A percentile compares a stretch with the other conserved stretches of the same genome.
phyloP scores from a whole-genome alignment of 139 green algal genomes.

The Chlamydomonas sp. region DNA sequence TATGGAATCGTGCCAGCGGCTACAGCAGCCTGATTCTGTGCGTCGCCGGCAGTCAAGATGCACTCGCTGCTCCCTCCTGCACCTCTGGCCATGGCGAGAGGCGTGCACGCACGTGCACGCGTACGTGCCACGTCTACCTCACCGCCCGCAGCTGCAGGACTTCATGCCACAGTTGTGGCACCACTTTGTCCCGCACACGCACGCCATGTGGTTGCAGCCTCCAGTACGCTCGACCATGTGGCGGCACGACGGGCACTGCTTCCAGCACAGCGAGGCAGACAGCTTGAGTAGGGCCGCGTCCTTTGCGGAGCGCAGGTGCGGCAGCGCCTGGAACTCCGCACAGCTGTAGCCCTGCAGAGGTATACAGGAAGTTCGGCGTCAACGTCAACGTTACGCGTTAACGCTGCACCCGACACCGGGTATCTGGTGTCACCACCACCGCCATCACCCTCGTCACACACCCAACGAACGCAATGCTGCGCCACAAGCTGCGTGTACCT shows the following conservation, averaged over 20 bases:
- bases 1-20: too few species aligned
- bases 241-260: slow-evolving; percentile 38
- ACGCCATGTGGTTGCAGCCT: slow-evolving; percentile 48
- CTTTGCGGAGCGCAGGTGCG: slow-evolving; percentile 28
- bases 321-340: slow-evolving; percentile 39
- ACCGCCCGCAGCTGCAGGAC: slow-evolving; percentile 19
- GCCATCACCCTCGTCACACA: too few species aligned
- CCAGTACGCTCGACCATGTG: slow-evolving; percentile 37
- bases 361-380: too few species aligned
- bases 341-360: slow-evolving; percentile 34
- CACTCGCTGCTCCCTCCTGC: too few species aligned
- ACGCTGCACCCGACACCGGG: too few species aligned
- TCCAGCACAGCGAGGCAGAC: slow-evolving; percentile 21
- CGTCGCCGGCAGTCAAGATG: too few species aligned
- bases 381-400: too few species aligned
- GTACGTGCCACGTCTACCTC: slow-evolving; percentile 18
- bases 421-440: too few species aligned
- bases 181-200: slow-evolving; percentile 35
- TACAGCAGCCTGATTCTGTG: too few species aligned
- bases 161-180: slow-evolving; percentile 40
- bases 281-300: slow-evolving; percentile 38
- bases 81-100: too few species aligned
- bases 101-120: not conserved
- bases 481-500: not conserved
- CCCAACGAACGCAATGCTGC: not conserved